A percentile compares a stretch with the other conserved stretches of the same genome.
Evolutionary conservation across 306 rosid genomes (phyloP).

Genomic region (Psophocarpus tetragonolobus): DNA sequence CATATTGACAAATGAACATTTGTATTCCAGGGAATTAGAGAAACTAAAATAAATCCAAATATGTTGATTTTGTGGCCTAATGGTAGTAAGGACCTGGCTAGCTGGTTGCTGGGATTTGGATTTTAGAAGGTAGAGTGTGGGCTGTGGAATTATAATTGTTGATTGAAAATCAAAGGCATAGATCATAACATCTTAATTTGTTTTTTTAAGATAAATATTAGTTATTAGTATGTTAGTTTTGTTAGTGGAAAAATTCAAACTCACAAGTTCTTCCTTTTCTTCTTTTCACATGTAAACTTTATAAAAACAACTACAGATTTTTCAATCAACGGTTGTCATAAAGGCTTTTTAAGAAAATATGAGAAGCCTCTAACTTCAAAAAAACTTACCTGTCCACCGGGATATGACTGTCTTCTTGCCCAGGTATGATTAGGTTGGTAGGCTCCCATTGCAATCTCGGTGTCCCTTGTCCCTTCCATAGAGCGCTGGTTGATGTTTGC

Average conservation of each 20-base stretch:
- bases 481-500: conserved; percentile 99
- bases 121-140: not conserved
- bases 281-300: not conserved
- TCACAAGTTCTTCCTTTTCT: no score
- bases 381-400: conserved; percentile 74
- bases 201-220: no score
- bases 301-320: not conserved
- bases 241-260: no score
- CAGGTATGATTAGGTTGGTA: conserved; percentile 85
- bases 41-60: conserved; percentile 1
- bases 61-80: not conserved
- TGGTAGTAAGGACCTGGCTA: not conserved
- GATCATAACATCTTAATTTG: no score
- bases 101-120: not conserved
- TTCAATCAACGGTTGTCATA: not conserved
- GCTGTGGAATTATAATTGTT: not conserved
- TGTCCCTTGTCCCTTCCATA: conserved; percentile 98
- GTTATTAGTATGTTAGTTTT: no score
- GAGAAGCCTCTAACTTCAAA: conserved; percentile 6
- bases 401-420: conserved; percentile 65
- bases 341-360: conserved; percentile 16
- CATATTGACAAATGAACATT: not conserved
- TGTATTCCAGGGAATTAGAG: not conserved
- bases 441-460: conserved; percentile 99
- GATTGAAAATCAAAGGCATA: no score